Evolutionary conservation across 2,329 filamentous ascomycete species (phyloP).

Genomic region (Ilyonectria mors-panacis): DNA sequence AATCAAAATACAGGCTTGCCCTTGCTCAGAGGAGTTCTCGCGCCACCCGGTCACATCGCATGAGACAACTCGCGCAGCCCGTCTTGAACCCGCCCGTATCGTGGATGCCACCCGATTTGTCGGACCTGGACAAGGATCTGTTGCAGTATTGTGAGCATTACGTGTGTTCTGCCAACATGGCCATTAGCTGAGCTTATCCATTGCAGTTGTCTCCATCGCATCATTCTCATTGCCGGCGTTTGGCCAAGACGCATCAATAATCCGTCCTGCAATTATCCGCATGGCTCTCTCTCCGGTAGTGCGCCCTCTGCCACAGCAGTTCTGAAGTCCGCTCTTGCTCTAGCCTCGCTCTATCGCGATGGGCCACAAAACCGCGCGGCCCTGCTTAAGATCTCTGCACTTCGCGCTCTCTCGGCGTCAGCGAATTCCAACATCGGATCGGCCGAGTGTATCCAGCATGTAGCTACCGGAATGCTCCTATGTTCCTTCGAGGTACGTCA

Average conservation of each 20-base stretch:
- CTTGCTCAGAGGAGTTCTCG: neutral
- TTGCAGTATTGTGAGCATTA: slow-evolving; percentile 41
- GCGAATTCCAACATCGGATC: neutral
- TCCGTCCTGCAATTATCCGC: slow-evolving; percentile 32
- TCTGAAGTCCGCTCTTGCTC: slow-evolving; percentile 26
- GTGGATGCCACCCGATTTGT: slow-evolving; percentile 32
- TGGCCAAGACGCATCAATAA: slow-evolving; percentile 24
- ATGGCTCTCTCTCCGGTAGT: slow-evolving; percentile 35
- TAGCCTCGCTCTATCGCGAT: slow-evolving; percentile 34
- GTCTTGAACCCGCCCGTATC: neutral
- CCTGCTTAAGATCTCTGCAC: slow-evolving; percentile 30
- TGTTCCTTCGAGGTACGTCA: slow-evolving; percentile 35
- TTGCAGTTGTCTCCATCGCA: slow-evolving; percentile 33
- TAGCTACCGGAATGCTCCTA: slow-evolving; percentile 39
- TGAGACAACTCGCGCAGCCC: fast-evolving
- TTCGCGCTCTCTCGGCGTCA: slow-evolving; percentile 26
- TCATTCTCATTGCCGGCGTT: slow-evolving; percentile 36
- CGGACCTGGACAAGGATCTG: slow-evolving; percentile 23
- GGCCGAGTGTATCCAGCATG: slow-evolving; percentile 31
- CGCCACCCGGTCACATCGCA: fast-evolving
- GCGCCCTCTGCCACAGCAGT: slow-evolving; percentile 31
- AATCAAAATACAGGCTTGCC: neutral
- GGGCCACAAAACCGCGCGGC: fast-evolving
- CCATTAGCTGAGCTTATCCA: neutral
- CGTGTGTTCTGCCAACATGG: fast-evolving